Conservation (phyloP, 192 early-diverging fungal species). For the Dissophora globulifera region DNA sequence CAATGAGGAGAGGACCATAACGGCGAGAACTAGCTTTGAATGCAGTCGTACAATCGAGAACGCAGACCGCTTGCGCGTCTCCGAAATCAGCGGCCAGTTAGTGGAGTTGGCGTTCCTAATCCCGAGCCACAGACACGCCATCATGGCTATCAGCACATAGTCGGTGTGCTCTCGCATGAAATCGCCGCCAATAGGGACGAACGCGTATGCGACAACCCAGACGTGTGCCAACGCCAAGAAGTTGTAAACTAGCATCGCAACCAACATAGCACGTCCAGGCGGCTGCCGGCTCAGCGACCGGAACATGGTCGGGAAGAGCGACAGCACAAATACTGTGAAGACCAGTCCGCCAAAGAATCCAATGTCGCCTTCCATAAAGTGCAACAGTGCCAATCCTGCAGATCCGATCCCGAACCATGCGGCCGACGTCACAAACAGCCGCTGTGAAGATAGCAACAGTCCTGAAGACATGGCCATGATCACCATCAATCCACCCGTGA, state of each 20-base stretch:
- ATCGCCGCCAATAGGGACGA: conserved; percentile 85
- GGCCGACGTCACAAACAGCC: conserved; percentile 54
- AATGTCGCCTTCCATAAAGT: conserved; percentile 65
- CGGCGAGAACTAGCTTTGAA: conserved; percentile 50
- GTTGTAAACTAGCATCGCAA: conserved; percentile 74
- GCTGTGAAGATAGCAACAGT: conserved; percentile 57
- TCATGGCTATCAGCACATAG: conserved; percentile 69
- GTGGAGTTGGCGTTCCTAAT: conserved; percentile 54
- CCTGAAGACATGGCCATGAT: conserved; percentile 69
- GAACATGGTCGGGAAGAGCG: conserved; percentile 70
- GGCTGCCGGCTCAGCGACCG: conserved; percentile 63
- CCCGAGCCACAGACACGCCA: conserved; percentile 68
- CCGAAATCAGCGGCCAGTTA: conserved; percentile 13
- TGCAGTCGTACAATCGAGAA: conserved; percentile 47
- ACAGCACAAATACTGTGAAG: conserved; percentile 68
- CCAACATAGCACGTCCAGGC: conserved; percentile 72
- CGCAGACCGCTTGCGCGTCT: conserved; percentile 18
- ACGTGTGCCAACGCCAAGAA: conserved; percentile 77
- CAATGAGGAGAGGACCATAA: conserved; percentile 48
- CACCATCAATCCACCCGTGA: conserved; percentile 75
- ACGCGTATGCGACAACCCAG: conserved; percentile 86
- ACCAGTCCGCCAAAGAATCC: conserved; percentile 74
- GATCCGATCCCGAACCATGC: conserved; percentile 71
- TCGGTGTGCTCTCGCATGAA: conserved; percentile 80
- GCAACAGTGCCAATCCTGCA: conserved; percentile 64